Base-by-base conservation (phyloP, 108 stramenopile genomes). In the Aurantiochytrium sp. region DNA sequence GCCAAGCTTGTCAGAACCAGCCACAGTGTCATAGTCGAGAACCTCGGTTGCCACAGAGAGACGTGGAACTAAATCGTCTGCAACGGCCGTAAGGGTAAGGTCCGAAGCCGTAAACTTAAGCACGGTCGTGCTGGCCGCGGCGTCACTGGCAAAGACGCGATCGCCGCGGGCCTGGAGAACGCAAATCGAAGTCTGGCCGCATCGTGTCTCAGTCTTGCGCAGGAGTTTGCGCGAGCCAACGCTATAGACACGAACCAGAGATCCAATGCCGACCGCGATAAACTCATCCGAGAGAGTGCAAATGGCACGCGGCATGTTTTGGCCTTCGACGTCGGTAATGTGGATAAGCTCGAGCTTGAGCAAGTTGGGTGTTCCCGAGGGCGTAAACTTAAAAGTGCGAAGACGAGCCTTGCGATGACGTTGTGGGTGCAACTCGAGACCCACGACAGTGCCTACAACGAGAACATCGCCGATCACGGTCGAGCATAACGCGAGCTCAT, bases 161-260 rank as follows among this genome's bases (percentile, higher is more conserved):
- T 97, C 97, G 5, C 97, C 97, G 43, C 95, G 94, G 28, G 95
- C 94, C 89, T 97, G 96, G 12, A 98, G 72, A 4, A 93, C 94
- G 88, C 96, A 96, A 58, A 98, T 96, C 92, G 94, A 94, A 21
- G 94, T 97, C 5, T 97, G 97, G 72, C 97, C 91, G 42, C 93
- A 93, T 44, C 96, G 93, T 44, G 96, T 91, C 93, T 98, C 98
- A 83, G 97, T 97, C 94, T 98, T 98, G 88, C 97, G 96, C 58
- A 99, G 88, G 25, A 99, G 94, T 91, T 98, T 98, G 25, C 96
- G 96, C 92, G 97, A 98, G 28, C 99, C 99, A 94, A 98, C 95
- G 87, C 98, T 98, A 90, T 98, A 99, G 53, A 98, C 91, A 29
- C 98, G 95, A 10, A 98, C 87, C 29, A 90, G 92, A 25, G 91